These are phyloP conservation scores for Quercus phellos DNA, from an alignment of 331 rosid genomes.

Conservation along the genomic window DNA sequence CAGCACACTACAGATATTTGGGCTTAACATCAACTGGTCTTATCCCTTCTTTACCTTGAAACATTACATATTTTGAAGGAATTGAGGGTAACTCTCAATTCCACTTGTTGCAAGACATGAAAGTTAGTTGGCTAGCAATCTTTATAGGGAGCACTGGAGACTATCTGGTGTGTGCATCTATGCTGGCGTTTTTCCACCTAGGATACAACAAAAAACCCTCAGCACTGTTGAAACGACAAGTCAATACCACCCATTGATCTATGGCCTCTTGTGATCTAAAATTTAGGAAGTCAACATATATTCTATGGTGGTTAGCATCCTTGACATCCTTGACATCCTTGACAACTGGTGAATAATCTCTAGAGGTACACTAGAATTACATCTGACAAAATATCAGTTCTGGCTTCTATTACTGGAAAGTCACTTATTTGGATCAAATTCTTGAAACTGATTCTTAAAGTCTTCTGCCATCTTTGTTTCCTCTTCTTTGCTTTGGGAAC, in stretches of 20 bases:
- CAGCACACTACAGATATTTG: not conserved
- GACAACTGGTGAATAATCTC: not conserved
- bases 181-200: not conserved
- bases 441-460: constrained; percentile 66
- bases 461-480: constrained; percentile 62
- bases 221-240: not conserved
- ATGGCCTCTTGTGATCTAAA: not conserved
- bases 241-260: not conserved
- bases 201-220: not conserved
- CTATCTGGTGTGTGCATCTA: not conserved
- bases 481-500: constrained; percentile 64
- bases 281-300: not conserved
- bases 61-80: not conserved
- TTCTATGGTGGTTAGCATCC: not conserved
- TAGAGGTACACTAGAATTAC: not conserved
- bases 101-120: not conserved
- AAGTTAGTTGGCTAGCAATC: not conserved
- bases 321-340: not conserved
- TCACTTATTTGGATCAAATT: constrained; percentile 76
- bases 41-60: not conserved
- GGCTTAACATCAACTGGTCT: not conserved
- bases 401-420: constrained; percentile 6
- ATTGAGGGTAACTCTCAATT: not conserved
- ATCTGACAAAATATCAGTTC: not conserved
- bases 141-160: not conserved